Evolutionary conservation across 2,329 filamentous ascomycete species (phyloP).

Genomic region (Cryphonectria japonica): DNA sequence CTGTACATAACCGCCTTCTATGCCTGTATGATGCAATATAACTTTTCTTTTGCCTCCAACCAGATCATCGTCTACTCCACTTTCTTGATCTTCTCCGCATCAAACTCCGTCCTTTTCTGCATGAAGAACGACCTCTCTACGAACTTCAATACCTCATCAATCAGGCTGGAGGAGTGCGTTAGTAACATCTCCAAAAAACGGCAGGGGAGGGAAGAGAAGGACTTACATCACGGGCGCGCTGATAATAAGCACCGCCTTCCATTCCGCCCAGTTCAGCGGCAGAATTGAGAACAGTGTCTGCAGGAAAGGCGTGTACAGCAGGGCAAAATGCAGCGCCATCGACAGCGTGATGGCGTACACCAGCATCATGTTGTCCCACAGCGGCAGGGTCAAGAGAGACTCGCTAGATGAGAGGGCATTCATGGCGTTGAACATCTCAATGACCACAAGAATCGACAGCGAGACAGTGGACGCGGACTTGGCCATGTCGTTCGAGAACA

Average conservation of each 20-base stretch:
- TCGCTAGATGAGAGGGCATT: conserved; percentile 96
- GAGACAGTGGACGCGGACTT: conserved; percentile 93
- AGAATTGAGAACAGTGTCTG: conserved; percentile 90
- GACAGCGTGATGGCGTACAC: conserved; percentile 92
- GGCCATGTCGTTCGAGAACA: conserved; percentile 85
- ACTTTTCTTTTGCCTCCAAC: conserved; percentile 28
- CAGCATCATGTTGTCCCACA: conserved; percentile 99
- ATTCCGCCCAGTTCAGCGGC: conserved; percentile 83
- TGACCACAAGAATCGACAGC: conserved; percentile 89
- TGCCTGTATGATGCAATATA: conserved; percentile 21
- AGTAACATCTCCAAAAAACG: background rate
- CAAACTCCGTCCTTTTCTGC: conserved; percentile 48
- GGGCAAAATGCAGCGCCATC: conserved; percentile 92
- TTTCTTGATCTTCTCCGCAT: conserved; percentile 54
- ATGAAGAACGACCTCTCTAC: conserved; percentile 71
- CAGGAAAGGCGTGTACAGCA: conserved; percentile 89
- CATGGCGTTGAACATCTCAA: conserved; percentile 99
- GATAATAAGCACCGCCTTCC: conserved; percentile 87
- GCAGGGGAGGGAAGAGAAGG: background rate
- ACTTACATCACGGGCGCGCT: conserved; percentile 92
- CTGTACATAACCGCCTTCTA: conserved; percentile 27
- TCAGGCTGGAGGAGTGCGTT: conserved; percentile 54
- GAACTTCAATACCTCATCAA: conserved; percentile 84
- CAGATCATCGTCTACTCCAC: conserved; percentile 46
- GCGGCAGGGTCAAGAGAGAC: conserved; percentile 85